These are phyloP conservation scores for Cordyceps pruinosa DNA, from an alignment of 2,329 filamentous ascomycete genomes.

Conservation along the genomic window DNA sequence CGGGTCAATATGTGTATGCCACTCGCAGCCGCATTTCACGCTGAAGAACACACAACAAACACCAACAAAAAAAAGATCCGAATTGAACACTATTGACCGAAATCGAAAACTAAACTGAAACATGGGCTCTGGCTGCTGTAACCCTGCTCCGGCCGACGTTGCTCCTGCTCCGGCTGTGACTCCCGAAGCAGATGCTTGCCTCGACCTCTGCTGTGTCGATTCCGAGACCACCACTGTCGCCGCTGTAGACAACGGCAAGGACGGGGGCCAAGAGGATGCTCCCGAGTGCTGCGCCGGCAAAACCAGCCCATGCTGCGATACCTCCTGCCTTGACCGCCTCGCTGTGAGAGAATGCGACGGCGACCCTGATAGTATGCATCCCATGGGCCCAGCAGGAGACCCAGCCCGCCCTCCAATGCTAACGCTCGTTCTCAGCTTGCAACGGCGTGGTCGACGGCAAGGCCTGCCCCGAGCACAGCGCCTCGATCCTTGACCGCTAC, in stretches of 20 bases:
- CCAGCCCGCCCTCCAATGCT: background rate
- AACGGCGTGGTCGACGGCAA: conserved; percentile 18
- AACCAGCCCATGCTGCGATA: conserved; percentile 34
- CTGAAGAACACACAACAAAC: background rate
- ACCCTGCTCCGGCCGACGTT: background rate
- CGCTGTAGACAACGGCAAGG: background rate
- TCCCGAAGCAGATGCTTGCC: background rate
- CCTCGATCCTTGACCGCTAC: conserved; percentile 32
- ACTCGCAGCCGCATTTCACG: background rate
- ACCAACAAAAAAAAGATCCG: background rate
- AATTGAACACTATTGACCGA: background rate
- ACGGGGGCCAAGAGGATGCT: background rate
- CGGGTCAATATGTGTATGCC: background rate
- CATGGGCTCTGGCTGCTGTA: background rate
- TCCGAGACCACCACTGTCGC: background rate
- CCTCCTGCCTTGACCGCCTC: conserved; percentile 36
- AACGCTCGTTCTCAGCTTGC: conserved; percentile 8
- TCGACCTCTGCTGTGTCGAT: background rate
- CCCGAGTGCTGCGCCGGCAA: conserved; percentile 37
- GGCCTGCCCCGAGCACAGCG: conserved; percentile 32
- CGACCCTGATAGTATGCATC: background rate
- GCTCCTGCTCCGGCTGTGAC: background rate
- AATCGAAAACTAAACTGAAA: background rate
- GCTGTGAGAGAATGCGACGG: conserved; percentile 34
- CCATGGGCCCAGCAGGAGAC: background rate